Evolutionary conservation across 441 rosid genomes (phyloP).

Genomic region (Viola pubescens): DNA sequence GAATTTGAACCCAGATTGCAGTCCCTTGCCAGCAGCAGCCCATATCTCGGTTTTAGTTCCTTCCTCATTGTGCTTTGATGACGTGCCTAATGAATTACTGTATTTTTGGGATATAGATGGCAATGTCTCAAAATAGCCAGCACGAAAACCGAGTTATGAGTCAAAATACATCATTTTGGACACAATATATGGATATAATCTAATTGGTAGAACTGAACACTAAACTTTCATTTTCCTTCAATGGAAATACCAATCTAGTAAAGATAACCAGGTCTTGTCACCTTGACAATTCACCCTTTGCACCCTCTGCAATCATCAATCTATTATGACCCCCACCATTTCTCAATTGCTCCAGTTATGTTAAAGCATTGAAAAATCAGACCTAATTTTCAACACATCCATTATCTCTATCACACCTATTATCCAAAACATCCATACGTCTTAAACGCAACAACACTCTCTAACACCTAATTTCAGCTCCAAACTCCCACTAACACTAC

Average conservation of each 20-base stretch:
- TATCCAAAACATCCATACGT: too few relatives aligned
- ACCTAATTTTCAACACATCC: not conserved
- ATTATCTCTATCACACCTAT: not conserved
- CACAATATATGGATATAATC: too few relatives aligned
- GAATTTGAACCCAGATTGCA: not conserved
- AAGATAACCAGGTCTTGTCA: too few relatives aligned
- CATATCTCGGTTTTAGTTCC: not conserved
- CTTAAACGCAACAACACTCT: not conserved
- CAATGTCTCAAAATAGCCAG: not conserved
- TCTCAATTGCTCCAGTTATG: too few relatives aligned
- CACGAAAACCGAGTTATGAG: not conserved
- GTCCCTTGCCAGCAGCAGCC: not conserved
- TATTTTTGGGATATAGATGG: not conserved
- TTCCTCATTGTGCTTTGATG: not conserved
- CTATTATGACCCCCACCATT: too few relatives aligned
- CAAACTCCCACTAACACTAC: not conserved
- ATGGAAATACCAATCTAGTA: too few relatives aligned
- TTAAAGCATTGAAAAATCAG: too few relatives aligned
- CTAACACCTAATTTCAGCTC: not conserved
- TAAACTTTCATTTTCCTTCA: too few relatives aligned
- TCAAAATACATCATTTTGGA: not conserved
- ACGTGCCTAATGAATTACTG: not conserved
- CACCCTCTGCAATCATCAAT: too few relatives aligned
- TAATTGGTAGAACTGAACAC: too few relatives aligned
- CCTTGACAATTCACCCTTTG: too few relatives aligned